Conservation (phyloP, 257 asterid genomes). For the Ocimum tenuiflorum region DNA sequence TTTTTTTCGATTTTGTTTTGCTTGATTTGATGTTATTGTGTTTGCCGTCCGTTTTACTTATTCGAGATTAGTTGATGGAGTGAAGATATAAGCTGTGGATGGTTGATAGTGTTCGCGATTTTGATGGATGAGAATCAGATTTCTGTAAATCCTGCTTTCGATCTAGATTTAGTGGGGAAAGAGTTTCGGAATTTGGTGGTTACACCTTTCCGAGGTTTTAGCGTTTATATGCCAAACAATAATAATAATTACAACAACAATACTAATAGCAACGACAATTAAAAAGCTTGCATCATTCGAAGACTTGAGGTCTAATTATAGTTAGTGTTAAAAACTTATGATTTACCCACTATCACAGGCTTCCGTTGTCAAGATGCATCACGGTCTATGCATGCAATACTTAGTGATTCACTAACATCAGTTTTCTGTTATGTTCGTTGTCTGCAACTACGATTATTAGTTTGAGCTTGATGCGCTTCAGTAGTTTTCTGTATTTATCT, state of each 20-base stretch:
- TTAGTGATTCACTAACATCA: not conserved
- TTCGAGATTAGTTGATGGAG: not conserved
- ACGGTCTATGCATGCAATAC: not conserved
- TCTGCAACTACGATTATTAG: not conserved
- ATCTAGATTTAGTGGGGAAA: slow-evolving; percentile 14
- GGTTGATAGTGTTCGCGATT: not conserved
- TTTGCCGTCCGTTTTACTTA: not conserved
- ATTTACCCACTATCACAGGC: not conserved
- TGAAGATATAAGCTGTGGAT: not conserved
- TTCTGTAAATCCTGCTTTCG: slow-evolving; percentile 7
- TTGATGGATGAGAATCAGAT: slow-evolving; percentile 8
- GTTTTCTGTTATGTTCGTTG: not conserved
- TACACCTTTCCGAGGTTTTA: not conserved
- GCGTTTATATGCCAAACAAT: too few species aligned
- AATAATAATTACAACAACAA: not conserved
- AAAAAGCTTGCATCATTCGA: not conserved
- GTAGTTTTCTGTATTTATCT: not conserved
- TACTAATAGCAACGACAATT: not conserved
- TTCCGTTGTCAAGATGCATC: not conserved
- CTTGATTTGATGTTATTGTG: not conserved
- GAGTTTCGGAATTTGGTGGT: not conserved
- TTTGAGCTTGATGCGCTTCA: not conserved
- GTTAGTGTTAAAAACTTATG: too few species aligned
- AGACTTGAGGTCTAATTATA: not conserved
- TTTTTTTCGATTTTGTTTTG: not conserved